Evolutionary conservation across 768 basidiomycete species (phyloP).

Genomic region (Boletus vinaceobasis): DNA sequence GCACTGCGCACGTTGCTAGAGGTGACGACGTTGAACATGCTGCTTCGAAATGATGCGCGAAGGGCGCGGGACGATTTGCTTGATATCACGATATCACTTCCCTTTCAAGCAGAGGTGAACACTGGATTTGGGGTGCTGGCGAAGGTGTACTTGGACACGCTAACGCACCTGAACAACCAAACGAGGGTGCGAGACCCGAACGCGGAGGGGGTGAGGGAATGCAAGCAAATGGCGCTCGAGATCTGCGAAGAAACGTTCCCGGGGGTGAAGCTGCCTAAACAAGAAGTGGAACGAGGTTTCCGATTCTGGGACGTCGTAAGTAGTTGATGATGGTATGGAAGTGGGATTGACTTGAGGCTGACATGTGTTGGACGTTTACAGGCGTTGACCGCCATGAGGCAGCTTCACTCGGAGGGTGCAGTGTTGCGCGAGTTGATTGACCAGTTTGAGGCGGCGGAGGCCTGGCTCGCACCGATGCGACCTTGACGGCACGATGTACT

Average conservation of each 20-base stretch:
- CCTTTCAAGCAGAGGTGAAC: slow-evolving; percentile 95
- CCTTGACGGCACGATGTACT: slow-evolving; percentile 45
- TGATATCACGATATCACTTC: slow-evolving; percentile 88
- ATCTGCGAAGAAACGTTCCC: slow-evolving; percentile 94
- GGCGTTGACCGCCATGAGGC: slow-evolving; percentile 87
- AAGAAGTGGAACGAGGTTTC: slow-evolving; percentile 94
- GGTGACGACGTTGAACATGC: slow-evolving; percentile 88
- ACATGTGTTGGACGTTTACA: slow-evolving; percentile 33
- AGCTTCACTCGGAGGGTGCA: slow-evolving; percentile 77
- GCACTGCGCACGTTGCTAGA: slow-evolving; percentile 89
- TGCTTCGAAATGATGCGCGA: slow-evolving; percentile 84
- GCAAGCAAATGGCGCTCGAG: slow-evolving; percentile 82
- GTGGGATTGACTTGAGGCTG: slow-evolving; percentile 17
- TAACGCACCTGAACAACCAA: slow-evolving; percentile 82
- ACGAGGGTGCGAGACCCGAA: slow-evolving; percentile 74
- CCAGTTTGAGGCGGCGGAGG: slow-evolving; percentile 94
- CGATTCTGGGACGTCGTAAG: slow-evolving; percentile 98
- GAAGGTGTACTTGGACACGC: slow-evolving; percentile 93
- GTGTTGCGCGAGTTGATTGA: slow-evolving; percentile 86
- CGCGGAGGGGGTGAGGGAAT: slow-evolving; percentile 74
- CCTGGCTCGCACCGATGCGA: slow-evolving; percentile 89
- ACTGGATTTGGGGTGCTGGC: slow-evolving; percentile 97
- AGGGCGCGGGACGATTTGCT: slow-evolving; percentile 86
- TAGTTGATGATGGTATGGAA: slow-evolving; percentile 21
- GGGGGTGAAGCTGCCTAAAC: slow-evolving; percentile 81